These are phyloP conservation scores for Magnusiomyces starmeri DNA, from an alignment of 1,139 yeast species.

Conservation along the genomic window DNA sequence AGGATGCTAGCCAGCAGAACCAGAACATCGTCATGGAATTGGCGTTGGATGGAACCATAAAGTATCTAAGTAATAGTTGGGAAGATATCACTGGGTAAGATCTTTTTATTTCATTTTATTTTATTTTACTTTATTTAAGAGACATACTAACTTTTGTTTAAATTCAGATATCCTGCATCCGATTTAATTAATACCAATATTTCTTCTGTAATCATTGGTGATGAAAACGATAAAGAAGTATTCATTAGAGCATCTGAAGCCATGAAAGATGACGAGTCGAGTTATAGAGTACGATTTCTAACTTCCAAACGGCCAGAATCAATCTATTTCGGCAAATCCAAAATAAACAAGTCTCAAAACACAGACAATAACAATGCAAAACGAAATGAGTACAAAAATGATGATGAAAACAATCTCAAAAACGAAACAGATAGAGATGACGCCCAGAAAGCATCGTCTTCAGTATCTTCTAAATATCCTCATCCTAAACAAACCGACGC, in stretches of 20 bases:
- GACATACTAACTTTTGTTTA: conserved; percentile 5
- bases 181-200: conserved; percentile 56
- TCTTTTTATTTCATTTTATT: not conserved
- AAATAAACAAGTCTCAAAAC: not conserved
- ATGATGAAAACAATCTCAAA: not conserved
- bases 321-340: not conserved
- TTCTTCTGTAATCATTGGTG: conserved; percentile 59
- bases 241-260: conserved; percentile 63
- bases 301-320: conserved; percentile 7
- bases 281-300: conserved; percentile 68
- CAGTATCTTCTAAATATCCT: not conserved
- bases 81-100: conserved; percentile 47
- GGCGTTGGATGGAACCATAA: conserved; percentile 70
- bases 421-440: not conserved
- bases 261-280: conserved; percentile 67
- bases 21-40: conserved; percentile 84
- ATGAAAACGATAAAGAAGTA: conserved; percentile 55
- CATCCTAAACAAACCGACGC: not conserved
- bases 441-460: not conserved
- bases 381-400: not conserved
- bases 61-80: conserved; percentile 73
- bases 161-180: conserved; percentile 48
- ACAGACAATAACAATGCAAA: not conserved
- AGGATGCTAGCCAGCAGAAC: conserved; percentile 53
- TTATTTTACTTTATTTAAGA: not conserved